Base-by-base conservation (phyloP, 257 asterid genomes). In the Plantago ovata region DNA sequence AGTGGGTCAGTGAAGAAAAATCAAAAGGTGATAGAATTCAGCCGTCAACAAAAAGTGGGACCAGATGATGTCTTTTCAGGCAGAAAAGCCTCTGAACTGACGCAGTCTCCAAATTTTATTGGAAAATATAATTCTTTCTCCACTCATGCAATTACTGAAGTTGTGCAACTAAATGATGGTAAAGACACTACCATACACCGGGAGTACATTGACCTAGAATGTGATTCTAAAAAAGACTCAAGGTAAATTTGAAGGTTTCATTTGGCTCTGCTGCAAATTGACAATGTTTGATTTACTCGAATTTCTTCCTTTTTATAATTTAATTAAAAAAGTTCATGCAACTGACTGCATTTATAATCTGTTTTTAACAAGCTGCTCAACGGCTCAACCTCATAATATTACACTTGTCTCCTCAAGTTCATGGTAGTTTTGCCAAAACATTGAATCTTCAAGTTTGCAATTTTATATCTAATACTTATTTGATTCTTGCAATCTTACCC, bases 141-240 rank as follows among this genome's bases (percentile, higher is more conserved):
- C 32, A 64, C 67, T 38, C 71, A 40, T 50, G 57, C 64, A 62
- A 60, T 54, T 47, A 50, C 49, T 54, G 73, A 71, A 62, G 68
- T 69, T 61, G 66, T 61, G 40, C 53, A 36, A 44, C 63, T 65
- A 73, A 60, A 61, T 18, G 71, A 77, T 64, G 78, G 75, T 48
- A 62, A 68, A 33, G 73, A 55, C 36, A 53, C 69, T 53, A 22
- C 67, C 52, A 60, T 69, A 60, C 11, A 62, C 76, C 56, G 65
- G 21, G 68, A 69, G 49, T 71, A 58, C 73, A 72, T 82, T 63
- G 91, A 85, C 71, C 71, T 82, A 57, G 95, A 79, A 44, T 68
- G 77, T 76, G 92, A 79, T 52, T 68, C 86, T 60, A 82, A 62
- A 38, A 57, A 65, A 47, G 69, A 65, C 16, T 73, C 72, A 48